Conservation (phyloP, 73 alveolate genomes). For the Paramecium pentaurelia region DNA sequence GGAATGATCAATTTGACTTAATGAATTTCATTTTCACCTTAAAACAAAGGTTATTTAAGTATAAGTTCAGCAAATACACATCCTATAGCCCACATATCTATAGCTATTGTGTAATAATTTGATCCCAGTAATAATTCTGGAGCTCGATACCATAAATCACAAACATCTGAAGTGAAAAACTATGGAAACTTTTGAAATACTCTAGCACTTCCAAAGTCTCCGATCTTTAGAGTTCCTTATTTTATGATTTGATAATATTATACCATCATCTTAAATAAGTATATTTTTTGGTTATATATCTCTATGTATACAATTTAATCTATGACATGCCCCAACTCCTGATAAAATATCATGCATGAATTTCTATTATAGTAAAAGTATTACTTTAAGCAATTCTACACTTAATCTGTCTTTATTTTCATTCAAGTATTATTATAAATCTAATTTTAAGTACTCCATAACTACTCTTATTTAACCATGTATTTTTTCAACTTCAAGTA, state of each 20-base stretch:
- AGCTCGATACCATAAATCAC: constrained; percentile 83
- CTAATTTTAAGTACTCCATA: constrained; percentile 86
- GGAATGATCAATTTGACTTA: neutral
- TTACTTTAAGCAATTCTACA: constrained; percentile 55
- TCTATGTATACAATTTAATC: constrained; percentile 77
- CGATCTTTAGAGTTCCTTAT: constrained; percentile 74
- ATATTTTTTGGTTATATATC: constrained; percentile 84
- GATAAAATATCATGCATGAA: constrained; percentile 68
- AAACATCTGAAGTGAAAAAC: constrained; percentile 63
- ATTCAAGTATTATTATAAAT: constrained; percentile 72
- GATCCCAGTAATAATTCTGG: constrained; percentile 76
- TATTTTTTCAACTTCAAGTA: constrained; percentile 67
- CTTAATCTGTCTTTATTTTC: constrained; percentile 87
- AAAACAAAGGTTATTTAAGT: constrained; percentile 68
- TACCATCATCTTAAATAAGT: constrained; percentile 52
- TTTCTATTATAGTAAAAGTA: constrained; percentile 70
- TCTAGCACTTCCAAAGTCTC: constrained; percentile 88
- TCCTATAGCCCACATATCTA: constrained; percentile 92
- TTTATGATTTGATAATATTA: neutral
- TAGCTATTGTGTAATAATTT: constrained; percentile 44
- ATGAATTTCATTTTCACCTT: constrained; percentile 76
- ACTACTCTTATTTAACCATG: constrained; percentile 61
- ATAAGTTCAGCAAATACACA: constrained; percentile 93
- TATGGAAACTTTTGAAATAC: neutral
- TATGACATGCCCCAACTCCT: constrained; percentile 82